phyloP scores from a whole-genome alignment of 2,329 filamentous ascomycete genomes.

The Fusarium dlaminii region DNA sequence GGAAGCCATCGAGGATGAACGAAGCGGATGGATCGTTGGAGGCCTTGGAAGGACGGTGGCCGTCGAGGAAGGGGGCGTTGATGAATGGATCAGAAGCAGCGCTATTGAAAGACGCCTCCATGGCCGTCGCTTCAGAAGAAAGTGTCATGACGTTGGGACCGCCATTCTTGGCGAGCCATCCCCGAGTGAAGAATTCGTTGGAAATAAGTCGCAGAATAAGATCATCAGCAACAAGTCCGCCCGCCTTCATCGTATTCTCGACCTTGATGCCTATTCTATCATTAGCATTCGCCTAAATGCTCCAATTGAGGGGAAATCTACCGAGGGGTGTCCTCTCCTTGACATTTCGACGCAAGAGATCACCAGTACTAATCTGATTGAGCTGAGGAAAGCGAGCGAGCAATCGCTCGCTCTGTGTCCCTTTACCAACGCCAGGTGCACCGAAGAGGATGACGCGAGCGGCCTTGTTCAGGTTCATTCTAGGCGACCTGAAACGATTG shows the following conservation, averaged over 20 bases:
- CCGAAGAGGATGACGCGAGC: conserved; percentile 95
- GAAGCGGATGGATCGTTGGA: conserved; percentile 81
- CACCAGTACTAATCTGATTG: conserved; percentile 91
- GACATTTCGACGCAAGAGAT: conserved; percentile 92
- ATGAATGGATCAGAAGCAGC: conserved; percentile 53
- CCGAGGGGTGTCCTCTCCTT: conserved; percentile 86
- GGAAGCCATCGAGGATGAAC: conserved; percentile 96
- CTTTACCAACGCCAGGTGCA: conserved; percentile 96
- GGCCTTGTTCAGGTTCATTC: conserved; percentile 77
- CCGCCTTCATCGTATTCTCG: conserved; percentile 86
- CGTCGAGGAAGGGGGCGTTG: conserved; percentile 51
- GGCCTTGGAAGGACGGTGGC: conserved; percentile 52
- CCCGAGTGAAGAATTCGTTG: conserved; percentile 84
- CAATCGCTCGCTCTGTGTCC: conserved; percentile 91
- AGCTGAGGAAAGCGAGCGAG: conserved; percentile 88
- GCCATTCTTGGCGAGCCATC: conserved; percentile 75
- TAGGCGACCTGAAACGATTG: conserved; percentile 36
- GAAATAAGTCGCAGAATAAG: conserved; percentile 93
- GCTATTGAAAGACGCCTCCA: conserved; percentile 49
- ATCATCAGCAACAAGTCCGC: conserved; percentile 88
- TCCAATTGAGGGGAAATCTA: conserved; percentile 53
- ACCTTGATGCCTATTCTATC: conserved; percentile 81
- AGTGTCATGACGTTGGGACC: conserved; percentile 62
- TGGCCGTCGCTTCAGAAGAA: conserved; percentile 52
- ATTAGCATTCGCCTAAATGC: conserved; percentile 3